Conservation (phyloP, 495 filamentous ascomycete genomes). For the Penicillium cinerascens region DNA sequence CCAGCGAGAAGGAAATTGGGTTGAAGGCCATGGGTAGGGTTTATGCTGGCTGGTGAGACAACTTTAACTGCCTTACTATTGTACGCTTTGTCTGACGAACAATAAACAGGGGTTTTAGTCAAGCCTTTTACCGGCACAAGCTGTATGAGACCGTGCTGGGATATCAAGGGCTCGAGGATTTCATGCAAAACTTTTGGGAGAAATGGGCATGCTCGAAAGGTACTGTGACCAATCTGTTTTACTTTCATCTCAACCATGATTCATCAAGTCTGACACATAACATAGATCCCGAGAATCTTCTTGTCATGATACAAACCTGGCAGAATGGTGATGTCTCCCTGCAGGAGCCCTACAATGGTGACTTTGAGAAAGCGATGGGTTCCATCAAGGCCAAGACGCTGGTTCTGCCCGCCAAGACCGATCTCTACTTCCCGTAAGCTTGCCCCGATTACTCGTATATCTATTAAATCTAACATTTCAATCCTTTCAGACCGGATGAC, state of each 20-base stretch:
- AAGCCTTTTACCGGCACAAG: slow-evolving; percentile 67
- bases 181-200: slow-evolving; percentile 71
- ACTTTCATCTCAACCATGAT: neutral
- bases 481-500: slow-evolving; percentile 53
- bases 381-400: slow-evolving; percentile 65
- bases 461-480: slow-evolving; percentile 10
- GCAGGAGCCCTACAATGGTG: slow-evolving; percentile 61
- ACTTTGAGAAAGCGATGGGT: slow-evolving; percentile 61
- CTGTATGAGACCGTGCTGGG: slow-evolving; percentile 58
- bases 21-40: slow-evolving; percentile 67
- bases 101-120: slow-evolving; percentile 56
- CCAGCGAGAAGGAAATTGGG: slow-evolving; percentile 54
- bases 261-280: slow-evolving; percentile 9
- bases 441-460: neutral
- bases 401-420: slow-evolving; percentile 62
- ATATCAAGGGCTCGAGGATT: slow-evolving; percentile 62
- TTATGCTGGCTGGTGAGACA: slow-evolving; percentile 65
- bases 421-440: slow-evolving; percentile 69
- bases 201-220: slow-evolving; percentile 64
- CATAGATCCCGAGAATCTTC: slow-evolving; percentile 62
- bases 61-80: neutral
- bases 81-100: neutral
- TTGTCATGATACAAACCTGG: slow-evolving; percentile 71
- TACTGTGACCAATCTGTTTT: slow-evolving; percentile 9
- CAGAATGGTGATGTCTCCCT: slow-evolving; percentile 63